Evolutionary conservation across 2,329 filamentous ascomycete genomes (phyloP), one percentile per base, ranked within the genome.

Genomic region (Neoarthrinium moseri): DNA sequence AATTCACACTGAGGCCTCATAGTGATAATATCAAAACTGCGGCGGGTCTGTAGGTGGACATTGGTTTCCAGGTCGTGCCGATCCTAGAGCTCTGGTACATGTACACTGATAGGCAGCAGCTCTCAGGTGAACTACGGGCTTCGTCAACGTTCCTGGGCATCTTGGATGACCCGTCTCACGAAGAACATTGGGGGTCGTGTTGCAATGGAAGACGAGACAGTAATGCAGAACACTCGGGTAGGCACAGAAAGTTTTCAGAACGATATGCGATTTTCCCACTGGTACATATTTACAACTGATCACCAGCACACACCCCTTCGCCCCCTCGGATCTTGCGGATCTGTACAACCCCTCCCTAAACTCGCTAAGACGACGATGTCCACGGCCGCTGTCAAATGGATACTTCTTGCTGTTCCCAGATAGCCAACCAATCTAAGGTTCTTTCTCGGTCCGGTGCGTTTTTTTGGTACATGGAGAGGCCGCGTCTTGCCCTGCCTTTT

Each of bases 141-240:
- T n/a, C n/a, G n/a, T n/a, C n/a, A n/a, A n/a, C n/a, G n/a, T n/a
- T n/a, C n/a, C n/a, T n/a, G n/a, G n/a, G n/a, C n/a, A n/a, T n/a
- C n/a, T n/a, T n/a, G n/a, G n/a, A n/a, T n/a, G n/a, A n/a, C n/a
- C n/a, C n/a, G n/a, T n/a, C n/a, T n/a, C n/a, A n/a, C n/a, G n/a
- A n/a, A n/a, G n/a, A n/a, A n/a, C n/a, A n/a, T n/a, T n/a, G n/a
- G n/a, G n/a, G n/a, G n/a, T n/a, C n/a, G n/a, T n/a, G n/a, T n/a
- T n/a, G n/a, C n/a, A n/a, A n/a, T n/a, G n/a, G 17, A 36, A 6
- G 12, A 36, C 23, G 18, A 10, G 57, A 65, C 52, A 61, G 62
- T 29, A 58, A 62, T 35, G 62, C 61, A 26, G 60, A 26, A 21
- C 6, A 13, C 12, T 6, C 10, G 10, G 13, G 22, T 15, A 17